phyloP scores from a whole-genome alignment of 2,329 filamentous ascomycete species.

The Arthrobotrys entomopaga region DNA sequence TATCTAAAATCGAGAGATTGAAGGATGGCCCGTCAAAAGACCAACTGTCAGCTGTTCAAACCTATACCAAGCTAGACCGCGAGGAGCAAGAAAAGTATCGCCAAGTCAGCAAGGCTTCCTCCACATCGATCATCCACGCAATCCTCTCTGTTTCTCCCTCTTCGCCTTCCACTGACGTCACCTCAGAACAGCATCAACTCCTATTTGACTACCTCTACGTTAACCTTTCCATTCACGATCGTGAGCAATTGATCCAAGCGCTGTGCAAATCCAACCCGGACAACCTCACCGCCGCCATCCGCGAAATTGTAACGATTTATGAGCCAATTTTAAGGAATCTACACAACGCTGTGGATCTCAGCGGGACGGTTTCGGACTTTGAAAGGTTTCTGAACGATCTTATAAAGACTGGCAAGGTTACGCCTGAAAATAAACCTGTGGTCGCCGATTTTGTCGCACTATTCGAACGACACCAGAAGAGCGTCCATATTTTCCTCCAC shows the following conservation, averaged over 20 bases:
- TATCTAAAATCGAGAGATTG: constrained; percentile 72
- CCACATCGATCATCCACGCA: constrained; percentile 72
- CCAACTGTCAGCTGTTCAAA: constrained; percentile 71
- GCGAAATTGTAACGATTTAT: constrained; percentile 73
- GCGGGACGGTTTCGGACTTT: constrained; percentile 73
- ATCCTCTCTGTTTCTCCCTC: constrained; percentile 70
- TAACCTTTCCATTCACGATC: constrained; percentile 76
- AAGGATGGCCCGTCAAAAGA: constrained; percentile 71
- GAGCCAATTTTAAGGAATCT: constrained; percentile 78
- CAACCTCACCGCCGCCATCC: constrained; percentile 74
- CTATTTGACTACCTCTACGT: constrained; percentile 77
- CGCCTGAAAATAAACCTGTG: constrained; percentile 64
- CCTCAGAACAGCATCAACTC: constrained; percentile 71
- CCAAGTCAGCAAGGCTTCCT: constrained; percentile 65
- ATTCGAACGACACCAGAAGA: constrained; percentile 71
- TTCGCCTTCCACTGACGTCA: constrained; percentile 65
- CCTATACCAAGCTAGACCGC: constrained; percentile 68
- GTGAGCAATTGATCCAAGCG: constrained; percentile 74
- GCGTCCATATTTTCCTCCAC: constrained; percentile 77
- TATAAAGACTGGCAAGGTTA: constrained; percentile 67
- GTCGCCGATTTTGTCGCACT: constrained; percentile 78
- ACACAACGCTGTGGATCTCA: constrained; percentile 77
- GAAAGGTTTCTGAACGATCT: constrained; percentile 78
- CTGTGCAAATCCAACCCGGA: constrained; percentile 77
- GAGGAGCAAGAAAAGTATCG: constrained; percentile 71